Conservation (phyloP, 2,329 filamentous ascomycete species). For the Penicillium occitanis region DNA sequence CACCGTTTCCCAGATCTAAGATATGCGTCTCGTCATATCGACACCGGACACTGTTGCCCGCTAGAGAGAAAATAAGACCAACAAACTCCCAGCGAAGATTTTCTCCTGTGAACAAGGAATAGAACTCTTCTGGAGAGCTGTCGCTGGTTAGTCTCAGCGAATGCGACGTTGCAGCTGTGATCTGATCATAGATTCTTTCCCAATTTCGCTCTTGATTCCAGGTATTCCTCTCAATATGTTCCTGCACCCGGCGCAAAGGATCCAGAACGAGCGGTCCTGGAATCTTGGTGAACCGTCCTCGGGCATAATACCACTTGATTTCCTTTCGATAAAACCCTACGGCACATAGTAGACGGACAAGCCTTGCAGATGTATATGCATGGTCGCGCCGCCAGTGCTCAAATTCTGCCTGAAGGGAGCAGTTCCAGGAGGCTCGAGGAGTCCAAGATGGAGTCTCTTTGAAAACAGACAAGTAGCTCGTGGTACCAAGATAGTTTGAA, state of each 20-base stretch:
- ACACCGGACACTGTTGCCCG: constrained; percentile 21
- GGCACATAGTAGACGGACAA: constrained; percentile 11
- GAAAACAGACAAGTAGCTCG: constrained; percentile 19
- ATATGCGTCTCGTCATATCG: constrained; percentile 8
- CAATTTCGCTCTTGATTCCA: constrained; percentile 9
- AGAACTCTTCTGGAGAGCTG: constrained; percentile 7
- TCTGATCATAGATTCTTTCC: constrained; percentile 10
- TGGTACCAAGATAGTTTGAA: constrained; percentile 14
- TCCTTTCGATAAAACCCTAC: constrained; percentile 3
- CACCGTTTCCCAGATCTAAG: constrained; percentile 17
- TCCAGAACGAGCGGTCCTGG: constrained; percentile 15
- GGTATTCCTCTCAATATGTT: constrained; percentile 16
- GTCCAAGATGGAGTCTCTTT: constrained; percentile 8
- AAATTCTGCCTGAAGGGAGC: constrained; percentile 16
- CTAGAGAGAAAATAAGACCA: constrained; percentile 27
- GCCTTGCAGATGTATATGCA: constrained; percentile 15
- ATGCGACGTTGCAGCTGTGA: constrained; percentile 14
- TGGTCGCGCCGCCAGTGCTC: constrained; percentile 16
- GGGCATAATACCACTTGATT: constrained; percentile 9
- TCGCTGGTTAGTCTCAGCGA: constrained; percentile 7
- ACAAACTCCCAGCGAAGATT: constrained; percentile 29
- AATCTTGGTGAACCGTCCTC: constrained; percentile 11
- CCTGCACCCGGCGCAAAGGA: constrained; percentile 1
- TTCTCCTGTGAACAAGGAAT: constrained; percentile 20
- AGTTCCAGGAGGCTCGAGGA: constrained; percentile 5